Percentiles rank a stretch among this genome's conserved stretches.
These are phyloP conservation scores for Trebouxia sp. DNA, from an alignment of 139 green algal genomes.

Conservation along the genomic window DNA sequence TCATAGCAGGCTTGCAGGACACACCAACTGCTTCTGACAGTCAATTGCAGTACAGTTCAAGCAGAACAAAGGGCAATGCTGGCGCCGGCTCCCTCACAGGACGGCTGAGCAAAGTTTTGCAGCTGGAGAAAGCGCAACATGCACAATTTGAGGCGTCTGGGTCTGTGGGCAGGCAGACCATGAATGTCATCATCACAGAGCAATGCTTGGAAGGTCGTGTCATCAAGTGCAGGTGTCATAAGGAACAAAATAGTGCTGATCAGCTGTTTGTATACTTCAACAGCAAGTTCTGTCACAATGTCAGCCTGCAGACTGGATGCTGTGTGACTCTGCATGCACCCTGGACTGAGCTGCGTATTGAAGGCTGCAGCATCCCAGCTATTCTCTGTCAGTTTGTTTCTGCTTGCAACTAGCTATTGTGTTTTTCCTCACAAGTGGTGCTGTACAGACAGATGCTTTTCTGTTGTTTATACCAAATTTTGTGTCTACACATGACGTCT, in stretches of 20 bases:
- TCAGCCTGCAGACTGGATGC: background rate
- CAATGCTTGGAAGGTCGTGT: background rate
- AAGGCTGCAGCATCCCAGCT: background rate
- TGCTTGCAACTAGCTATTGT: background rate
- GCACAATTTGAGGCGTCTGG: slow-evolving; percentile 19
- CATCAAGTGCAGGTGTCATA: slow-evolving; percentile 26
- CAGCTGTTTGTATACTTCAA: slow-evolving; percentile 11
- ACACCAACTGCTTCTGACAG: background rate
- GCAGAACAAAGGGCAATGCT: background rate
- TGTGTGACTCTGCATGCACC: slow-evolving; percentile 11
- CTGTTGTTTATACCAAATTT: background rate
- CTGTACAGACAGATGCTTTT: too few species aligned
- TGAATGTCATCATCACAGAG: slow-evolving; percentile 26
- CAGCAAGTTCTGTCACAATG: background rate
- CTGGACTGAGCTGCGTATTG: background rate
- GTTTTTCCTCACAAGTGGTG: too few species aligned
- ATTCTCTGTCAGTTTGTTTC: slow-evolving; percentile 18
- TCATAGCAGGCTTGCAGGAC: slow-evolving; percentile 7
- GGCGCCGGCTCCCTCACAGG: background rate
- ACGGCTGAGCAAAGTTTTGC: slow-evolving; percentile 1
- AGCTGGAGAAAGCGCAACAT: slow-evolving; percentile 17
- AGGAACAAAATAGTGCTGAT: background rate
- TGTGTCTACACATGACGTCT: background rate
- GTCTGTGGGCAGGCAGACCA: background rate
- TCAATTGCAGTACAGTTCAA: background rate